Conservation (phyloP, 1,284 basidiomycete genomes). For the Cryptococcus depauperatus region DNA sequence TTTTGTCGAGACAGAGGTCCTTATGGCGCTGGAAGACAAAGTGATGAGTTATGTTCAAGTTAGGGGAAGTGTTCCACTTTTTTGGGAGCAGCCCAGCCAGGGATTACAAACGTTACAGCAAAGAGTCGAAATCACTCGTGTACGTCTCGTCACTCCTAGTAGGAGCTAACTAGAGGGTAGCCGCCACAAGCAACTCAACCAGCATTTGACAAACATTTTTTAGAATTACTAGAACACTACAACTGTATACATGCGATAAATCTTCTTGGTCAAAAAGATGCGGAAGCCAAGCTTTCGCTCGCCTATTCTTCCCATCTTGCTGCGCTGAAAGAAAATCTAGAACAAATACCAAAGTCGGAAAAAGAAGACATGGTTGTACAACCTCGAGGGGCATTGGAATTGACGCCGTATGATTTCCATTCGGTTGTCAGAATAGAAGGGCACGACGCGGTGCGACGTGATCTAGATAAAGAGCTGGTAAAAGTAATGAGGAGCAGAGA, state of each 20-base stretch:
- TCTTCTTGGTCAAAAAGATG: conserved; percentile 80
- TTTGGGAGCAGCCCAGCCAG: conserved; percentile 91
- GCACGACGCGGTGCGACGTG: conserved; percentile 73
- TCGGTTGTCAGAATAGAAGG: conserved; percentile 70
- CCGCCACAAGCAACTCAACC: conserved; percentile 85
- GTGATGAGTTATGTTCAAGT: conserved; percentile 87
- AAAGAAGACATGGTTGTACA: conserved; percentile 23
- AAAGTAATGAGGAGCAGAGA: conserved; percentile 61
- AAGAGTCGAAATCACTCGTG: conserved; percentile 68
- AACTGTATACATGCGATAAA: conserved; percentile 75
- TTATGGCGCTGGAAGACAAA: conserved; percentile 74
- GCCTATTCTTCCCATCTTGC: conserved; percentile 74
- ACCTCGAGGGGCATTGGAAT: conserved; percentile 34
- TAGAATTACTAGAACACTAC: conserved; percentile 75
- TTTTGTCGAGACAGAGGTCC: conserved; percentile 94
- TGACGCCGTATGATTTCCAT: conserved; percentile 95
- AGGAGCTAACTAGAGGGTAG: conserved; percentile 45
- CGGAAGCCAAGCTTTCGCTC: conserved; percentile 72
- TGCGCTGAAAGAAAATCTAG: conserved; percentile 48
- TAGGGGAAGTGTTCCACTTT: conserved; percentile 89
- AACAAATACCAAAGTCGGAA: conserved; percentile 53
- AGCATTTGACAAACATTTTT: conserved; percentile 89
- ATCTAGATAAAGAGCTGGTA: conserved; percentile 63
- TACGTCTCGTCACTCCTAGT: conserved; percentile 13
- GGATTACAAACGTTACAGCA: conserved; percentile 76